Percentiles rank a stretch among this genome's conserved stretches.
phyloP scores from a whole-genome alignment of 345 rosid species.

The Populus tremula region DNA sequence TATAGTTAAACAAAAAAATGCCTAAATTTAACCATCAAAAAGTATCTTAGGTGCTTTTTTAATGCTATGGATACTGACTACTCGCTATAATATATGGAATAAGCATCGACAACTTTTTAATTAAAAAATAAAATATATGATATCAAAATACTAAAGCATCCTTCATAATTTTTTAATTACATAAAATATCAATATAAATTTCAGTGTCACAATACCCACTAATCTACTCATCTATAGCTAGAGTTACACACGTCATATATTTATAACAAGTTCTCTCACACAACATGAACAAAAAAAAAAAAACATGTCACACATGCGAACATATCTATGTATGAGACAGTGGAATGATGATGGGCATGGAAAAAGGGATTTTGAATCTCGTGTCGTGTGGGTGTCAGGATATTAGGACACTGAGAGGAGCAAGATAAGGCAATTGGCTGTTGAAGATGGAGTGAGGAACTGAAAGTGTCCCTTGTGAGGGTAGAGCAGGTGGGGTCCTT shows the following conservation, averaged over 20 bases:
- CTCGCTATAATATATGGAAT: accelerated
- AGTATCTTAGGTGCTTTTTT: accelerated
- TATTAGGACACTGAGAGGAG: conserved; percentile 7
- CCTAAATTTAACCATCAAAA: accelerated
- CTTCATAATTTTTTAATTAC: no score
- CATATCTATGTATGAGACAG: no score
- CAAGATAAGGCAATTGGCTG: neutral
- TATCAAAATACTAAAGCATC: no score
- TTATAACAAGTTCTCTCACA: no score
- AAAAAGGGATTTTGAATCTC: neutral
- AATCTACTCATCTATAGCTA: no score
- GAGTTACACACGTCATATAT: no score
- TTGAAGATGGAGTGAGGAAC: conserved; percentile 1
- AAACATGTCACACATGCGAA: no score
- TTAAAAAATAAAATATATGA: no score
- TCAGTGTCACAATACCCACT: no score
- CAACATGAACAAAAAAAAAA: no score
- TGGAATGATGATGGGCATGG: neutral
- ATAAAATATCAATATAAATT: accelerated
- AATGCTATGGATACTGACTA: accelerated
- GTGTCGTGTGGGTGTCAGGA: conserved; percentile 7
- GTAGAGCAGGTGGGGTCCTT: neutral
- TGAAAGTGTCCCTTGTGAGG: neutral
- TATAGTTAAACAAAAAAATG: accelerated
- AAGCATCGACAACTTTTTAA: accelerated